phyloP scores from a whole-genome alignment of 805 yeast genomes.

The Metschnikowia arizonensis region DNA sequence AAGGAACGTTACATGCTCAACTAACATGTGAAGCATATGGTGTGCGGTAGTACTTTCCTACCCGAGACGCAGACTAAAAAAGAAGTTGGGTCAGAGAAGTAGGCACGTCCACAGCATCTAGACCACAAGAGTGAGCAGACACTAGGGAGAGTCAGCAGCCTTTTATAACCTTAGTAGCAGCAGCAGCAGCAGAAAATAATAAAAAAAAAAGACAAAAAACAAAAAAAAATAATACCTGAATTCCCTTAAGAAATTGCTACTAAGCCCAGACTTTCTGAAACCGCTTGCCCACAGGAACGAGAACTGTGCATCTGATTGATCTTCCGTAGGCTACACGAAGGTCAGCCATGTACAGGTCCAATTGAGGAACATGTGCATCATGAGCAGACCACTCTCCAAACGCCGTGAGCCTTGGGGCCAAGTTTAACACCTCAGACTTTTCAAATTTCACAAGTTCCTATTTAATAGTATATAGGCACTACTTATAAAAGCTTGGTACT shows the following conservation, averaged over 20 bases:
- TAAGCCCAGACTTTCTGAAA: neutral
- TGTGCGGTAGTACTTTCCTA: neutral
- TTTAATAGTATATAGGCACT: neutral
- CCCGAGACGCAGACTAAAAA: neutral
- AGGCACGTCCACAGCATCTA: neutral
- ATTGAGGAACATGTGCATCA: neutral
- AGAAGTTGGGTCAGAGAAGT: conserved; percentile 2
- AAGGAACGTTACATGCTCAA: neutral
- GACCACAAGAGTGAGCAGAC: neutral
- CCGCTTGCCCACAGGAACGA: neutral
- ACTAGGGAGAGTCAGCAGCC: too few relatives aligned
- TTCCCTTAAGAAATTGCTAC: neutral
- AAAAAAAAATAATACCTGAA: neutral
- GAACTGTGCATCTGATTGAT: neutral
- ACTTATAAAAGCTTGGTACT: neutral
- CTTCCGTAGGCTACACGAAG: conserved; percentile 2
- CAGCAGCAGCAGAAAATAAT: too few relatives aligned
- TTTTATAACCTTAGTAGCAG: too few relatives aligned
- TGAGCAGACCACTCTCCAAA: neutral
- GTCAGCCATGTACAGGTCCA: conserved; percentile 1
- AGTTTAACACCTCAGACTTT: neutral
- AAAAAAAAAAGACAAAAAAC: too few relatives aligned
- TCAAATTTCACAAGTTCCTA: neutral
- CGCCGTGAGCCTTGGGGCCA: neutral
- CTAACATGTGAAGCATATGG: neutral